phyloP scores from a whole-genome alignment of 139 green algal genomes.

The Nannochloris sp. region DNA sequence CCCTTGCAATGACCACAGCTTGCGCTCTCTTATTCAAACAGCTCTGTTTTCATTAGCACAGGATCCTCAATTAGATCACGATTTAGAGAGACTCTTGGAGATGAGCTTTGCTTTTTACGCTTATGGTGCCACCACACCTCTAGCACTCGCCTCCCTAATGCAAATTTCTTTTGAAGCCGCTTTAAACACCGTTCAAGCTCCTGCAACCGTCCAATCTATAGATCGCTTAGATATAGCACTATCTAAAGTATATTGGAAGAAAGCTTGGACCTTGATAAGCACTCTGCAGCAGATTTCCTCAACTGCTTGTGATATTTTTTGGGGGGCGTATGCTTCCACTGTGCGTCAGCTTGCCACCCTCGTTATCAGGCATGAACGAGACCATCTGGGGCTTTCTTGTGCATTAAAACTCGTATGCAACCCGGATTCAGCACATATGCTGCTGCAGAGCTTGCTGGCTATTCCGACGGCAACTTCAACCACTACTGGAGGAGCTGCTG shows the following conservation, averaged over 20 bases:
- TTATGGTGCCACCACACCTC: no score
- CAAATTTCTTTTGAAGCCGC: slow-evolving; percentile 10
- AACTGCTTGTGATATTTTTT: slow-evolving; percentile 2
- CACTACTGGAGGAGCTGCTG: background rate
- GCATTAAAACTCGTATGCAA: background rate
- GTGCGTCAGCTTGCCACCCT: background rate
- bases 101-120: no score
- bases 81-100: no score
- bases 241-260: background rate
- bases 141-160: no score
- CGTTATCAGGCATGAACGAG: background rate
- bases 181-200: background rate
- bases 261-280: background rate
- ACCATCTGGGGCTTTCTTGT: background rate
- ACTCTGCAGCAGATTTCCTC: background rate
- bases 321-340: background rate
- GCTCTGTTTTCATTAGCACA: no score
- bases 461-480: background rate
- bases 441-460: slow-evolving; percentile 5
- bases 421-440: slow-evolving; percentile 7
- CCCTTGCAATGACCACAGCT: no score
- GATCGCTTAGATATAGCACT: background rate
- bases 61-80: no score
- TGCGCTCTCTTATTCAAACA: no score
- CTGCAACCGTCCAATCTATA: background rate